A percentile compares a stretch with the other conserved stretches of the same genome.
These are phyloP conservation scores for Saccharomycopsis sp. DNA, from an alignment of 805 yeast genomes.

Conservation along the genomic window DNA sequence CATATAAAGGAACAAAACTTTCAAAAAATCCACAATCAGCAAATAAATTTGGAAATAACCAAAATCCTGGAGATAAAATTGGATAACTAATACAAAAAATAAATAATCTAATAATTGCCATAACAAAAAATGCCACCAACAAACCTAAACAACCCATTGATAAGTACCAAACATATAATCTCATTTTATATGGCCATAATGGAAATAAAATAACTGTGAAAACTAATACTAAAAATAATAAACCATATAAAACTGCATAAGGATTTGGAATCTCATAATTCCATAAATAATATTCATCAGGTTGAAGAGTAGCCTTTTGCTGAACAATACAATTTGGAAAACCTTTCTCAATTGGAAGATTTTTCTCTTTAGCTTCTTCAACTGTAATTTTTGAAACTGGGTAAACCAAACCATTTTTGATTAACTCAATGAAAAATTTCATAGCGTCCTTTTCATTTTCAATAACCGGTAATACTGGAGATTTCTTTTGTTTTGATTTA, in stretches of 20 bases:
- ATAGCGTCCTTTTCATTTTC: slow-evolving; percentile 45
- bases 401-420: slow-evolving; percentile 60
- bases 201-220: slow-evolving; percentile 73
- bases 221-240: slow-evolving; percentile 53
- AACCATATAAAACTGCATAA: slow-evolving; percentile 42
- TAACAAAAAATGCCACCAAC: slow-evolving; percentile 60
- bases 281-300: slow-evolving; percentile 79
- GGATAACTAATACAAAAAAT: slow-evolving; percentile 52
- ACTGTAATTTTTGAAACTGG: slow-evolving; percentile 71
- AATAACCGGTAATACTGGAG: slow-evolving; percentile 39
- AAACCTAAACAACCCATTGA: slow-evolving; percentile 69
- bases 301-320: slow-evolving; percentile 47
- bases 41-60: slow-evolving; percentile 94
- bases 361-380: slow-evolving; percentile 49
- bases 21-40: slow-evolving; percentile 93
- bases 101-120: slow-evolving; percentile 72
- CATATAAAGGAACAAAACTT: slow-evolving; percentile 83
- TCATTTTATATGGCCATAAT: slow-evolving; percentile 87
- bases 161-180: slow-evolving; percentile 82
- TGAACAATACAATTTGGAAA: slow-evolving; percentile 49
- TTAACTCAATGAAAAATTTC: slow-evolving; percentile 52
- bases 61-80: slow-evolving; percentile 61
- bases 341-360: slow-evolving; percentile 36
- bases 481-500: slow-evolving; percentile 37
- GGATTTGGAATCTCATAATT: slow-evolving; percentile 65